Conservation (phyloP, 192 early-diverging fungal genomes). For the Mortierella antarctica region DNA sequence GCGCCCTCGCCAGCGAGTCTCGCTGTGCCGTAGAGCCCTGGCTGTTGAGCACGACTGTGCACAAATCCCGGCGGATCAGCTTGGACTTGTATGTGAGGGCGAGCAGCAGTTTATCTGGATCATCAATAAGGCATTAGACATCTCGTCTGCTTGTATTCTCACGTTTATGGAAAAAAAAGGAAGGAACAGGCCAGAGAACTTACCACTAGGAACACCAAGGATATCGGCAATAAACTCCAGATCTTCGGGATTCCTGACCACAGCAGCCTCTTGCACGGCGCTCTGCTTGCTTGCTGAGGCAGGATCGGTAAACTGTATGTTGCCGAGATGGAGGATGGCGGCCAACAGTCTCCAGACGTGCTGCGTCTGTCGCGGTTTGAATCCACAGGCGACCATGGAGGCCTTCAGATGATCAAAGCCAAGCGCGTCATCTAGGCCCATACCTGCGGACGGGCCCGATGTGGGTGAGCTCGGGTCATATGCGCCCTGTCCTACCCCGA, state of each 20-base stretch:
- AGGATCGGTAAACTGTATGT: constrained; percentile 82
- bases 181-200: constrained; percentile 11
- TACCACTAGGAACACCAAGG: constrained; percentile 79
- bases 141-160: background rate
- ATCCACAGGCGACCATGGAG: constrained; percentile 69
- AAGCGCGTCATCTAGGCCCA: constrained; percentile 62
- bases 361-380: constrained; percentile 73
- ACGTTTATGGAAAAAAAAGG: background rate
- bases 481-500: background rate
- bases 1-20: constrained; percentile 80
- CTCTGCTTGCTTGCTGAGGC: constrained; percentile 65
- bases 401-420: constrained; percentile 73
- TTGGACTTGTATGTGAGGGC: constrained; percentile 86
- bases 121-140: background rate
- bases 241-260: constrained; percentile 79
- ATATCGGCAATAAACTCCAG: constrained; percentile 80
- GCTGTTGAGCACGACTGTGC: constrained; percentile 89
- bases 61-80: constrained; percentile 84
- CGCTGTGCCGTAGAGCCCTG: constrained; percentile 82
- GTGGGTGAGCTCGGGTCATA: background rate
- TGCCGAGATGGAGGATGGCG: constrained; percentile 92
- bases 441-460: constrained; percentile 35
- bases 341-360: constrained; percentile 88
- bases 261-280: constrained; percentile 76
- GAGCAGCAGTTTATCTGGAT: constrained; percentile 64